phyloP scores from a whole-genome alignment of 2,329 filamentous ascomycete species.

The Aspergillus viridinutans region DNA sequence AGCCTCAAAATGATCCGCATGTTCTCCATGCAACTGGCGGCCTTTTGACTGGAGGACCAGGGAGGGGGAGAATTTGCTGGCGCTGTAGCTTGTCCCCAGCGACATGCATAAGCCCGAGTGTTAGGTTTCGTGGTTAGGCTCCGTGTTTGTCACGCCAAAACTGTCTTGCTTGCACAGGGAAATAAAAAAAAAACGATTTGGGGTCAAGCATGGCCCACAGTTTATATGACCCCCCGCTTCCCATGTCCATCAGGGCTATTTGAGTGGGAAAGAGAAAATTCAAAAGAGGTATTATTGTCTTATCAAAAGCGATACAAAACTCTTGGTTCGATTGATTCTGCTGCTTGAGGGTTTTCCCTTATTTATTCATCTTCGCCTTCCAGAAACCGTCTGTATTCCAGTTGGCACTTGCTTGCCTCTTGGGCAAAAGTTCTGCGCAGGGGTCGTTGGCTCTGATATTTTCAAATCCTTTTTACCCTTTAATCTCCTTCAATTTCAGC shows the following conservation, averaged over 20 bases:
- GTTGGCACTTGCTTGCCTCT: background rate
- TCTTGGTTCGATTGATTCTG: background rate
- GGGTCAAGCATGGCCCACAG: slow-evolving; percentile 29
- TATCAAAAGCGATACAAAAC: background rate
- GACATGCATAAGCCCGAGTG: slow-evolving; percentile 37
- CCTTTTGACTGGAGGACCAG: slow-evolving; percentile 31
- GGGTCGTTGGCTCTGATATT: background rate
- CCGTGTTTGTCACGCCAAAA: slow-evolving; percentile 29
- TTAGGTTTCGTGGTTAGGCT: slow-evolving; percentile 37
- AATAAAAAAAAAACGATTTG: slow-evolving; percentile 7
- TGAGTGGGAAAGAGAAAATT: slow-evolving; percentile 1
- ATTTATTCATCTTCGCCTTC: background rate
- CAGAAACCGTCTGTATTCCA: background rate
- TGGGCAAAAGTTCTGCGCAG: background rate
- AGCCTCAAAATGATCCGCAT: slow-evolving; percentile 43
- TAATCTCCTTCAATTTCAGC: background rate
- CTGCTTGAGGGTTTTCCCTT: background rate
- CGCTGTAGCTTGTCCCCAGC: slow-evolving; percentile 29
- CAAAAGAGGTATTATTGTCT: background rate
- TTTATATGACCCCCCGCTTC: slow-evolving; percentile 38
- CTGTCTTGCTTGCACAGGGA: slow-evolving; percentile 15
- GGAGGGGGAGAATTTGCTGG: slow-evolving; percentile 25
- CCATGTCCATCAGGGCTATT: slow-evolving; percentile 23
- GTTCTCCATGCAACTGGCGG: slow-evolving; percentile 26
- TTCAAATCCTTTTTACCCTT: background rate